phyloP scores from a whole-genome alignment of 768 basidiomycete genomes.

The Lactarius tabidus region DNA sequence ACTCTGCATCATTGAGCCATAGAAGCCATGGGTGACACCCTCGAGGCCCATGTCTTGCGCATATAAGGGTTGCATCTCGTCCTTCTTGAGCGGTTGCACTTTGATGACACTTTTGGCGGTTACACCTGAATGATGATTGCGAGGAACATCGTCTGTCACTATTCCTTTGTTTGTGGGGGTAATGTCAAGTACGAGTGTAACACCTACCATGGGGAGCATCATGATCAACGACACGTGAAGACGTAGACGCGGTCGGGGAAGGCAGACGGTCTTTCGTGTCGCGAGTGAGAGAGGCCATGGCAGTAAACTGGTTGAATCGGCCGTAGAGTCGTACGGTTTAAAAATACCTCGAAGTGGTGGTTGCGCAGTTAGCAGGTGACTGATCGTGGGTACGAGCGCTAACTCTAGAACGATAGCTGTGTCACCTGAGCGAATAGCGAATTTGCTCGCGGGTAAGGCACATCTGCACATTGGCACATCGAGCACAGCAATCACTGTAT shows the following conservation, averaged over 20 bases:
- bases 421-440: slow-evolving; percentile 1
- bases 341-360: neutral
- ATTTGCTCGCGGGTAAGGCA: neutral
- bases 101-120: slow-evolving; percentile 48
- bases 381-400: neutral
- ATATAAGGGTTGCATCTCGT: slow-evolving; percentile 93
- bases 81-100: slow-evolving; percentile 81
- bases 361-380: neutral
- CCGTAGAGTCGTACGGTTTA: neutral
- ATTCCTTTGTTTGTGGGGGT: slow-evolving; percentile 20
- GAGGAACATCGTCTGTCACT: slow-evolving; percentile 60
- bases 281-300: neutral
- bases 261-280: slow-evolving; percentile 23
- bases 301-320: neutral
- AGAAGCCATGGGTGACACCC: slow-evolving; percentile 80
- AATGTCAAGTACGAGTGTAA: slow-evolving; percentile 1
- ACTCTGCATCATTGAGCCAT: slow-evolving; percentile 74
- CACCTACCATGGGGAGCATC: slow-evolving; percentile 24
- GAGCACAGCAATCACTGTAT: neutral
- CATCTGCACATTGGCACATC: too few species aligned
- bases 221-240: slow-evolving; percentile 25
- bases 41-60: slow-evolving; percentile 79
- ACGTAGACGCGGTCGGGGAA: neutral
- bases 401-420: neutral
- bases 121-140: slow-evolving; percentile 4